Percentiles rank a stretch among this genome's conserved stretches.
These are phyloP conservation scores for Chrysosporium queenslandicum DNA, from an alignment of 2,329 filamentous ascomycete species.

Conservation along the genomic window DNA sequence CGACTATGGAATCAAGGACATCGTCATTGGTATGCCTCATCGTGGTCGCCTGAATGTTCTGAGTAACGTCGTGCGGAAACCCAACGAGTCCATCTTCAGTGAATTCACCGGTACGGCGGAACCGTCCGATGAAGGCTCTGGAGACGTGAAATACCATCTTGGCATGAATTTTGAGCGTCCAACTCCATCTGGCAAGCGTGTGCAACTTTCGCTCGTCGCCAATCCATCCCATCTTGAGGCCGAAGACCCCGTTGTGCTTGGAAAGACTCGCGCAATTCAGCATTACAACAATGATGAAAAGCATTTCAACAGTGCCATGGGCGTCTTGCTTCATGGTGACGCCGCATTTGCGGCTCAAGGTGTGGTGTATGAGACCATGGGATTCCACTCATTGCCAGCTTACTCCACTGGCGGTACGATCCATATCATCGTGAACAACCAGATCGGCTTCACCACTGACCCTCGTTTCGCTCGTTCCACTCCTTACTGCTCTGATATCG, in stretches of 20 bases:
- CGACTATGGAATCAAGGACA: constrained; percentile 97
- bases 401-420: constrained; percentile 97
- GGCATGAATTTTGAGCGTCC: constrained; percentile 99
- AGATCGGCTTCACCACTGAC: constrained; percentile 99
- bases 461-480: constrained; percentile 95
- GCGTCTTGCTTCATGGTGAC: constrained; percentile 91
- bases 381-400: constrained; percentile 87
- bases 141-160: constrained; percentile 98
- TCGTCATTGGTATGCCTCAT: constrained; percentile 98
- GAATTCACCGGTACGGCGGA: constrained; percentile 86
- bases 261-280: constrained; percentile 94
- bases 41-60: constrained; percentile 96
- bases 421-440: constrained; percentile 97
- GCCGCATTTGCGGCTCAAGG: constrained; percentile 94
- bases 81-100: constrained; percentile 98
- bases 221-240: constrained; percentile 98
- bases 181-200: constrained; percentile 94
- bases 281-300: constrained; percentile 98
- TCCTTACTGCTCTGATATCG: constrained; percentile 97
- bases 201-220: constrained; percentile 96
- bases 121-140: constrained; percentile 88
- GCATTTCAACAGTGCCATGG: constrained; percentile 82
- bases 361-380: constrained; percentile 96
- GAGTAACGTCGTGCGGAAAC: constrained; percentile 96
- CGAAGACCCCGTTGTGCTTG: constrained; percentile 93